Percentiles rank a stretch among this genome's conserved stretches.
These are phyloP conservation scores for Physaria fendleri DNA, from an alignment of 345 rosid species.

Conservation along the genomic window DNA sequence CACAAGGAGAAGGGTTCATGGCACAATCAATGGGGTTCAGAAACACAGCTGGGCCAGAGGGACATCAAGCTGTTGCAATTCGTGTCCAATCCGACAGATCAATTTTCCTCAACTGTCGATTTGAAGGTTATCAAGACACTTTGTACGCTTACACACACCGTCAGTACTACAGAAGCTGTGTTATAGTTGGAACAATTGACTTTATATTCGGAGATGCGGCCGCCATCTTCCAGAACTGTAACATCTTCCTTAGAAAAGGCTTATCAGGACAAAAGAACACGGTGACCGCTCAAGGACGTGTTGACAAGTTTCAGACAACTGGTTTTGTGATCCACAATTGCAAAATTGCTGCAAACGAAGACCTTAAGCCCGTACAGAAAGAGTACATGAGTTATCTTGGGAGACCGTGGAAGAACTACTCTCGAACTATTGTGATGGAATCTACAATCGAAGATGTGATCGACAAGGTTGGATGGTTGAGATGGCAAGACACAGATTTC, in stretches of 20 bases:
- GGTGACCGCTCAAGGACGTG: slow-evolving; percentile 59
- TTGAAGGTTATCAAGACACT: slow-evolving; percentile 78
- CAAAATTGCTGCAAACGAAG: slow-evolving; percentile 39
- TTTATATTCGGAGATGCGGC: slow-evolving; percentile 86
- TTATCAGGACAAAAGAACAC: slow-evolving; percentile 42
- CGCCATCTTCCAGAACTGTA: slow-evolving; percentile 63
- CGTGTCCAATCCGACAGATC: slow-evolving; percentile 57
- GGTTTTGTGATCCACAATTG: slow-evolving; percentile 69
- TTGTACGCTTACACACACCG: slow-evolving; percentile 69
- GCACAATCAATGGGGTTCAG: slow-evolving; percentile 72
- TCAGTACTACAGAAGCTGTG: slow-evolving; percentile 64
- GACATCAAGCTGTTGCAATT: slow-evolving; percentile 65
- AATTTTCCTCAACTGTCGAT: slow-evolving; percentile 65
- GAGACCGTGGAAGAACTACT: slow-evolving; percentile 67
- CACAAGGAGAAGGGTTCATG: slow-evolving; percentile 53
- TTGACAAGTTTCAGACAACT: slow-evolving; percentile 46
- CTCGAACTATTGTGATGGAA: slow-evolving; percentile 70
- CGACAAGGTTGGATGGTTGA: slow-evolving; percentile 62
- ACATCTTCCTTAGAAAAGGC: slow-evolving; percentile 48
- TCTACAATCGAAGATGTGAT: slow-evolving; percentile 53
- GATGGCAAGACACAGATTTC: slow-evolving; percentile 43
- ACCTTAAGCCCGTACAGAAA: slow-evolving; percentile 31
- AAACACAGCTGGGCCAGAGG: slow-evolving; percentile 72
- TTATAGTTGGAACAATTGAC: slow-evolving; percentile 60
- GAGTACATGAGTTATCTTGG: slow-evolving; percentile 59